Evolutionary conservation across 1,284 basidiomycete genomes (phyloP), one percentile per base, ranked within the genome.

Genomic region (Papiliotrema flavescens): DNA sequence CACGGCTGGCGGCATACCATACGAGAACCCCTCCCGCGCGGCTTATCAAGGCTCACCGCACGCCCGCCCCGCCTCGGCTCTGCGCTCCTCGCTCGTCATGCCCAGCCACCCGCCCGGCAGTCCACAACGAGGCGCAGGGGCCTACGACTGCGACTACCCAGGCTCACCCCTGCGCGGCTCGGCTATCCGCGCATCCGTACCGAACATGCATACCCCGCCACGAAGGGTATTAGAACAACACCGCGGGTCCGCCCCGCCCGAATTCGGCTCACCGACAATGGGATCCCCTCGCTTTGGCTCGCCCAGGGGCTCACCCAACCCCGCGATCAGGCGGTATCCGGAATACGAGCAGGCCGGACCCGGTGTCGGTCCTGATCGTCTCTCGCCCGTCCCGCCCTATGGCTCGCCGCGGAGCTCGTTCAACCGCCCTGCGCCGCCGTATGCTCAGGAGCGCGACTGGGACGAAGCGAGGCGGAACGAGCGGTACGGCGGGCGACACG

Each of bases 161-260:
- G 28, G 28, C n/a, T 22, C 24, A 37, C 48, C 36, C 4, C 17
- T 20, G 7, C 48, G 48, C 1, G 24, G 28, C 28, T 14, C 24
- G 4, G 37, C 34, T 2, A 17, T 23, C 19, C 36, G 48, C 3
- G 4, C 22, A 14, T 50, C 48, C 2, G 57, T 51, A 13, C 55
- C 57, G 0, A 47, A 35, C 20, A 40, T 51, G 32, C 34, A 47
- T 14, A 51, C 61, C 2, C 52, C 57, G 2, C 57, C 57, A 24
- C 47, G 55, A 20, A 49, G 57, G 36, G 23, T 54, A 24, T 19
- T 55, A 7, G 57, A 62, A 17, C 57, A 59, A 42, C 61, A 62
- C 19, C 45, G 57, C 22, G 49, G 35, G 20, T 62, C 61, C 14
- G 54, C 28, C 3, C 48, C 54, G 14, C 28, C 28, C 28, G 47